These are phyloP conservation scores for Trapa bicornis DNA, from an alignment of 345 rosid species.

Conservation along the genomic window DNA sequence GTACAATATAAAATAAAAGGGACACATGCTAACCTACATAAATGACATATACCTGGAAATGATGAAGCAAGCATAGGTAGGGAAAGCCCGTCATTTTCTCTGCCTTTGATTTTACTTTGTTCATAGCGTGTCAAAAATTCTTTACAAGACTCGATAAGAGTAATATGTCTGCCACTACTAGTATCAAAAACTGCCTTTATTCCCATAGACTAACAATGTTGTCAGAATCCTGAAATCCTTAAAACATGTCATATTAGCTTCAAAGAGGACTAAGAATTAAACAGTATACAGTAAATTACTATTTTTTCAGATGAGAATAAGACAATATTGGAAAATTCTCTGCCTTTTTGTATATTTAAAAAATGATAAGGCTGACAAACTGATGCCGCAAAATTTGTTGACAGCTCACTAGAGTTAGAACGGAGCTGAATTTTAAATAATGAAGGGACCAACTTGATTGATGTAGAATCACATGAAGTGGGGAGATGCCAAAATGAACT, in stretches of 20 bases:
- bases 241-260: constrained; percentile 6
- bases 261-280: background rate
- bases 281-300: background rate
- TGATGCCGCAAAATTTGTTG: background rate
- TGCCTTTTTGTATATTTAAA: background rate
- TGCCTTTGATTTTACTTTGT: constrained; percentile 27
- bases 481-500: constrained; percentile 51
- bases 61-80: constrained; percentile 85
- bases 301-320: background rate
- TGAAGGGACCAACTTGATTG: background rate
- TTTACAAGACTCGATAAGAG: constrained; percentile 73
- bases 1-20: background rate
- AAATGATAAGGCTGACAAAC: background rate
- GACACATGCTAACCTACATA: background rate
- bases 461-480: constrained; percentile 34
- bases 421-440: background rate
- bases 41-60: constrained; percentile 59
- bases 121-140: constrained; percentile 69
- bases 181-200: constrained; percentile 83
- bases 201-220: constrained; percentile 70
- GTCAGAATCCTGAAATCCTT: constrained; percentile 75
- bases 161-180: constrained; percentile 65
- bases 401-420: background rate
- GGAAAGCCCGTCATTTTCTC: constrained; percentile 22
- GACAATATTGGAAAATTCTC: background rate